Evolutionary conservation across 1,284 basidiomycete species (phyloP).

Genomic region (Prillingera fragicola): DNA sequence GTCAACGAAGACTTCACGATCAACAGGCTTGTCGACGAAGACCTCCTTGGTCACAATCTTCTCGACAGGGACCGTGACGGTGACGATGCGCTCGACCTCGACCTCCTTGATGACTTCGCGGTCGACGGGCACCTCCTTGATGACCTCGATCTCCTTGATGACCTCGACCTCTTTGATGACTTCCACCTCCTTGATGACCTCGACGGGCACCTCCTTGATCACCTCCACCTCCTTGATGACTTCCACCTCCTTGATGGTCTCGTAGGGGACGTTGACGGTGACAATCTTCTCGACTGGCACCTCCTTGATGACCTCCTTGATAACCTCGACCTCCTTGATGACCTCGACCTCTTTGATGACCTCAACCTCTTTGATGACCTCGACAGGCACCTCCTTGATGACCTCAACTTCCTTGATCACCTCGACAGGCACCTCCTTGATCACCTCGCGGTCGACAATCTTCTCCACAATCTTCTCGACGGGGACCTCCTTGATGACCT

Average conservation of each 20-base stretch:
- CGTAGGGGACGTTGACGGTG: slow-evolving; percentile 27
- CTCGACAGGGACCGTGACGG: slow-evolving; percentile 19
- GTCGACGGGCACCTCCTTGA: slow-evolving; percentile 41
- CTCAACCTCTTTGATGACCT: slow-evolving; percentile 34
- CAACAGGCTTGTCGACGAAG: slow-evolving; percentile 19
- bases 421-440: slow-evolving; percentile 42
- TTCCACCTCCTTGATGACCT: slow-evolving; percentile 34
- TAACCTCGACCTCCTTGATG: slow-evolving; percentile 40
- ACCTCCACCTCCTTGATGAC: slow-evolving; percentile 25
- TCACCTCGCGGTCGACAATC: slow-evolving; percentile 24
- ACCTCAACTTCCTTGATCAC: slow-evolving; percentile 13
- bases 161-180: slow-evolving; percentile 37
- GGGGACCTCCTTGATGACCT: slow-evolving; percentile 28
- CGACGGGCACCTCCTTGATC: slow-evolving; percentile 42
- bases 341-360: slow-evolving; percentile 33
- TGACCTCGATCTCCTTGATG: slow-evolving; percentile 40
- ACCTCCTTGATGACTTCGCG: slow-evolving; percentile 33
- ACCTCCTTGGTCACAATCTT: slow-evolving; percentile 35
- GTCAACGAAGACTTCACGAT: slow-evolving; percentile 18
- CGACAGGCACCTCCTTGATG: slow-evolving; percentile 42
- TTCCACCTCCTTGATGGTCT: slow-evolving; percentile 40
- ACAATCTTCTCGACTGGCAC: slow-evolving; percentile 29
- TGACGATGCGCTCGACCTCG: slow-evolving; percentile 26
- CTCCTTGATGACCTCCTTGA: slow-evolving; percentile 35
- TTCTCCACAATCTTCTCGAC: slow-evolving; percentile 25